Percentiles rank a stretch among this genome's conserved stretches.
Conservation (phyloP, 1,284 basidiomycete genomes). For the Farysia itapuensis region DNA sequence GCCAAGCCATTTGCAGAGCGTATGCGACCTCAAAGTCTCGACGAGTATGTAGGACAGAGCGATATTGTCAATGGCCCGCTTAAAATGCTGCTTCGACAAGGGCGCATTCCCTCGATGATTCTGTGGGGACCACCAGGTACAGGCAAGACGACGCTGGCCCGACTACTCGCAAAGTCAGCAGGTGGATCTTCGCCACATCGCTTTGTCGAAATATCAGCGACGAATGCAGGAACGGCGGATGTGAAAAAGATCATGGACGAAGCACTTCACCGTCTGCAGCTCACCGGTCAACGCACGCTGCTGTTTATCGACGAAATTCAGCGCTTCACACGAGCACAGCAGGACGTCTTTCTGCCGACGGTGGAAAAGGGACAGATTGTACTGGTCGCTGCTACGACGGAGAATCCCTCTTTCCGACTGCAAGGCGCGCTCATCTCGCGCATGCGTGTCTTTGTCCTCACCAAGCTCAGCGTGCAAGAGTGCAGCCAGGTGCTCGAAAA, state of each 20-base stretch:
- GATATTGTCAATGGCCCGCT: slow-evolving; percentile 49
- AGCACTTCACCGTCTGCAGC: slow-evolving; percentile 70
- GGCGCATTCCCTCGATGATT: slow-evolving; percentile 50
- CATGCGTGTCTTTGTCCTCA: slow-evolving; percentile 66
- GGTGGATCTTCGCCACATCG: slow-evolving; percentile 64
- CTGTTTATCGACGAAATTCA: slow-evolving; percentile 86
- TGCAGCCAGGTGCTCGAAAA: slow-evolving; percentile 38
- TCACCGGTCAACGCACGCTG: slow-evolving; percentile 73
- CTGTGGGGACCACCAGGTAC: slow-evolving; percentile 57
- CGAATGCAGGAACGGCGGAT: slow-evolving; percentile 71
- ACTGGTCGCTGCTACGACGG: slow-evolving; percentile 85
- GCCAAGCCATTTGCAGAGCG: slow-evolving; percentile 54
- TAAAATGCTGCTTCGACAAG: slow-evolving; percentile 41
- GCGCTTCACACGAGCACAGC: slow-evolving; percentile 76
- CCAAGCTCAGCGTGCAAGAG: slow-evolving; percentile 43
- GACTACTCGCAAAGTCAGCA: slow-evolving; percentile 69
- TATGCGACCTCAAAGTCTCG: slow-evolving; percentile 47
- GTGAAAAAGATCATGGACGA: slow-evolving; percentile 80
- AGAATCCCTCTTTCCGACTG: slow-evolving; percentile 82
- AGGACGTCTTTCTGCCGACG: slow-evolving; percentile 63
- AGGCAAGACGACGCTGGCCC: slow-evolving; percentile 79
- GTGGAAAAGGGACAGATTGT: slow-evolving; percentile 39
- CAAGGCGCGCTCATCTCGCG: slow-evolving; percentile 73
- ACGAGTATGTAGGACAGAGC: slow-evolving; percentile 51
- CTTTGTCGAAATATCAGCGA: slow-evolving; percentile 58